A percentile compares a stretch with the other conserved stretches of the same genome.
phyloP scores from a whole-genome alignment of 768 basidiomycete genomes.

The Termitomyces sp. region DNA sequence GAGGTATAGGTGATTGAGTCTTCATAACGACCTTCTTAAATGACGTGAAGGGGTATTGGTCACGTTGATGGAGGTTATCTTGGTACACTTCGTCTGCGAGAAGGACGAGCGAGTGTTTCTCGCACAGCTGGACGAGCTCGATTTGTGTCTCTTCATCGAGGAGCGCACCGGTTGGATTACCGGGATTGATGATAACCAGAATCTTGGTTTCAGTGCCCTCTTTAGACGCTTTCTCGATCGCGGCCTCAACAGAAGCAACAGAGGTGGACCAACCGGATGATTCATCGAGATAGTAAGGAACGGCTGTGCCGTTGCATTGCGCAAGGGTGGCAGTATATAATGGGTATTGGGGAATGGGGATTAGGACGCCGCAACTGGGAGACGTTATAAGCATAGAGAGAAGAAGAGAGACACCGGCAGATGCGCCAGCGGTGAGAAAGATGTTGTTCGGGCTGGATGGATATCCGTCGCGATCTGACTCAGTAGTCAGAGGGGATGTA shows the following conservation, averaged over 20 bases:
- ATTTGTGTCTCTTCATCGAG: conserved; percentile 68
- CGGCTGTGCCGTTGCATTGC: conserved; percentile 67
- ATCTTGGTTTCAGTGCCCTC: conserved; percentile 68
- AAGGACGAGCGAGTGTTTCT: conserved; percentile 78
- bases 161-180: conserved; percentile 92
- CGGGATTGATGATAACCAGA: conserved; percentile 97
- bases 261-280: conserved; percentile 78
- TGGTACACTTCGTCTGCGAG: conserved; percentile 99
- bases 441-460: conserved; percentile 79
- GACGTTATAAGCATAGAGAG: conserved; percentile 73
- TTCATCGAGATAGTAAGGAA: conserved; percentile 91
- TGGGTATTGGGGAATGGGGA: conserved; percentile 98
- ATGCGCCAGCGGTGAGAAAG: conserved; percentile 94
- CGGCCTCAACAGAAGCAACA: conserved; percentile 54
- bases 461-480: conserved; percentile 82
- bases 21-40: conserved; percentile 85
- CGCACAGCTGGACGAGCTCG: conserved; percentile 77
- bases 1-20: conserved; percentile 65
- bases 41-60: conserved; percentile 74
- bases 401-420: conserved; percentile 85
- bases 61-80: conserved; percentile 72
- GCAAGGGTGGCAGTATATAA: conserved; percentile 95
- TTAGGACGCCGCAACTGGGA: conserved; percentile 72
- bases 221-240: conserved; percentile 57
- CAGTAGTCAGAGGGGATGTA: background rate